Base-by-base conservation (phyloP, 805 yeast genomes). In the Maudiozyma serrabonitensis region DNA sequence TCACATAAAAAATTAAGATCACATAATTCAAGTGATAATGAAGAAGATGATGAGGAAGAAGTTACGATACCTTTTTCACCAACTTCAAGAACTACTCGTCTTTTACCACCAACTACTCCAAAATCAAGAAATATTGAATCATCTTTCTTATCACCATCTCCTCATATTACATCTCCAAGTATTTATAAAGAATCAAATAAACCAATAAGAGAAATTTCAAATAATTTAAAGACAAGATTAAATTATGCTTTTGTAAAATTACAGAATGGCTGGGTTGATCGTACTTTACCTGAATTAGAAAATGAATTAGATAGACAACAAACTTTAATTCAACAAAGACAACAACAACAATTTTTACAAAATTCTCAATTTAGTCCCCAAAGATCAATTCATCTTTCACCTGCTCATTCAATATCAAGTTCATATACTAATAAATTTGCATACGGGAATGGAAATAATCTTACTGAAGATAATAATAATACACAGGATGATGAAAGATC, bases 161-260 rank as follows among this genome's bases (percentile, higher is more conserved):
- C 66, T 1, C 58, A 60, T 39, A 53, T 64, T 45, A 64, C 59
- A 49, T 61, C 66, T 4, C 68, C 69, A 18, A 46, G 50, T 11
- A 37, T 46, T 13, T 28, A 39, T 23, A 54, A 54, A 34, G 56
- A 54, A 21, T 32, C 46, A 13, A 47, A 42, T 35, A 69, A 69
- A 39, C 74, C 74, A 11, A 70, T 70, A 13, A 61, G 73, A 46
- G 69, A 69, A 44, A 64, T 71, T 18, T 70, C 75, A 0, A 63
- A 68, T 21, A 67, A 67, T 50, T 57, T 72, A 40, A 69, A 68
- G 50, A 69, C 74, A 13, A 59, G 75, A 49, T 55, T 72, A 15
- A 69, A 68, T 48, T 69, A 70, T 55, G 75, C 75, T 1, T 63
- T 69, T 53, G 68, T 70, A 11, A 70, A 70, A 53, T 58, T 68